These are phyloP conservation scores for Chalciporus pseudorubinellus DNA, from an alignment of 768 basidiomycete genomes.

Conservation along the genomic window DNA sequence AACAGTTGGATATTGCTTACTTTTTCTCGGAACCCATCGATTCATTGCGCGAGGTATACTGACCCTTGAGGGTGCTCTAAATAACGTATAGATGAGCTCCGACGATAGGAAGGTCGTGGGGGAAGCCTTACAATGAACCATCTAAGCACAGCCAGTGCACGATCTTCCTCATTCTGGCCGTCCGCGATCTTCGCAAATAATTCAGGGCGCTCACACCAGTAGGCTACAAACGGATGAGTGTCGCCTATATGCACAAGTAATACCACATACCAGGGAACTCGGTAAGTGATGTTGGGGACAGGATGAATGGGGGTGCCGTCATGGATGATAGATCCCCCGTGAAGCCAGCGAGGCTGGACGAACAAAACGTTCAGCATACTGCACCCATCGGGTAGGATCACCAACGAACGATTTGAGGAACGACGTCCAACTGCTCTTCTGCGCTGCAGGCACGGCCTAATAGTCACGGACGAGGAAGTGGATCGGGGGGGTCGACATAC, in stretches of 20 bases:
- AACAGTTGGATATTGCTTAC: constrained; percentile 39
- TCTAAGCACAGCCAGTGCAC: constrained; percentile 76
- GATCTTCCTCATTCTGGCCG: constrained; percentile 67
- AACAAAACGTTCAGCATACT: constrained; percentile 2
- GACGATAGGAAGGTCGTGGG: not conserved
- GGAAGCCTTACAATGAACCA: constrained; percentile 82
- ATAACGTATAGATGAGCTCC: constrained; percentile 4
- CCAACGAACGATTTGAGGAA: constrained; percentile 84
- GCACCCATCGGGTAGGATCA: not conserved
- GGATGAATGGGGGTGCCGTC: constrained; percentile 88
- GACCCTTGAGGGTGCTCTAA: constrained; percentile 89
- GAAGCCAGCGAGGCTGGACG: constrained; percentile 71
- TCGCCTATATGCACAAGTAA: not conserved
- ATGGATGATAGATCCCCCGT: constrained; percentile 85
- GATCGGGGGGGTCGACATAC: constrained; percentile 32
- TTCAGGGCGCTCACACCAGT: constrained; percentile 95
- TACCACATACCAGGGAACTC: constrained; percentile 76
- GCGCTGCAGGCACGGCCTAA: constrained; percentile 74
- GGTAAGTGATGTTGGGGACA: constrained; percentile 86
- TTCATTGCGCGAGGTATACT: constrained; percentile 93
- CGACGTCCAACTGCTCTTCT: constrained; percentile 84
- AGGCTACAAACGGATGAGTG: constrained; percentile 49
- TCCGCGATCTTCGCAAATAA: constrained; percentile 85
- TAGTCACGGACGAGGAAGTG: constrained; percentile 20
- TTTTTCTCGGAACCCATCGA: constrained; percentile 98